A percentile compares a stretch with the other conserved stretches of the same genome.
phyloP scores from a whole-genome alignment of 495 filamentous ascomycete genomes.

The Pyrenopolyporus hunteri region DNA sequence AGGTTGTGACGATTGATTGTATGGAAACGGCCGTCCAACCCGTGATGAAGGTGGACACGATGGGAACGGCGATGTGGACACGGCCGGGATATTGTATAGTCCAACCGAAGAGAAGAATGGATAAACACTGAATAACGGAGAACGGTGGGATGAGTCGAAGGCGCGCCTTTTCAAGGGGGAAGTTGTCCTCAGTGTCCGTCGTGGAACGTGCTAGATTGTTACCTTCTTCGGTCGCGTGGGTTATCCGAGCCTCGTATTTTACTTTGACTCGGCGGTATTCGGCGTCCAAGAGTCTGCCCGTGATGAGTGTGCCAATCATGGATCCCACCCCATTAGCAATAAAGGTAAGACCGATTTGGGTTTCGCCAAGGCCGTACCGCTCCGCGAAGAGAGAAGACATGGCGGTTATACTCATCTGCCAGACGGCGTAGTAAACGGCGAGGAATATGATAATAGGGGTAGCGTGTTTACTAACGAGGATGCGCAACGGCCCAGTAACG shows the following conservation, averaged over 20 bases:
- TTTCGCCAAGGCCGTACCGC: conserved; percentile 51
- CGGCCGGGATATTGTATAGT: conserved; percentile 37
- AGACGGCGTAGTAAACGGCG: conserved; percentile 59
- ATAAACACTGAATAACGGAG: conserved; percentile 40
- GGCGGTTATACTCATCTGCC: conserved; percentile 63
- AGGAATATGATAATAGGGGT: conserved; percentile 57
- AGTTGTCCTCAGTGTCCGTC: conserved; percentile 21
- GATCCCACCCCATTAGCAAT: conserved; percentile 59
- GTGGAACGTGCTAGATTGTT: neutral
- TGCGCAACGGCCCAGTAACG: conserved; percentile 52
- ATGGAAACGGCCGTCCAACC: conserved; percentile 51
- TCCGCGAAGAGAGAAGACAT: conserved; percentile 58
- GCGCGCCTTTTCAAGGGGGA: conserved; percentile 50
- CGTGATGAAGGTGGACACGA: conserved; percentile 48
- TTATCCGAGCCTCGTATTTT: conserved; percentile 30
- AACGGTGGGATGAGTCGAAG: conserved; percentile 45
- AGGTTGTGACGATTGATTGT: conserved; percentile 47
- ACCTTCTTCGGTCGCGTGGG: conserved; percentile 8
- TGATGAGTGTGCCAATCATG: conserved; percentile 56
- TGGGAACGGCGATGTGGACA: conserved; percentile 44
- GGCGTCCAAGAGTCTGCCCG: conserved; percentile 52
- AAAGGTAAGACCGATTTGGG: conserved; percentile 57
- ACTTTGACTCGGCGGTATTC: conserved; percentile 50
- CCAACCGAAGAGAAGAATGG: conserved; percentile 49
- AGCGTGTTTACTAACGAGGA: conserved; percentile 52